Percentiles rank a stretch among this genome's conserved stretches.
These are phyloP conservation scores for Eucalyptus urophylla DNA, from an alignment of 345 rosid species.

Conservation along the genomic window DNA sequence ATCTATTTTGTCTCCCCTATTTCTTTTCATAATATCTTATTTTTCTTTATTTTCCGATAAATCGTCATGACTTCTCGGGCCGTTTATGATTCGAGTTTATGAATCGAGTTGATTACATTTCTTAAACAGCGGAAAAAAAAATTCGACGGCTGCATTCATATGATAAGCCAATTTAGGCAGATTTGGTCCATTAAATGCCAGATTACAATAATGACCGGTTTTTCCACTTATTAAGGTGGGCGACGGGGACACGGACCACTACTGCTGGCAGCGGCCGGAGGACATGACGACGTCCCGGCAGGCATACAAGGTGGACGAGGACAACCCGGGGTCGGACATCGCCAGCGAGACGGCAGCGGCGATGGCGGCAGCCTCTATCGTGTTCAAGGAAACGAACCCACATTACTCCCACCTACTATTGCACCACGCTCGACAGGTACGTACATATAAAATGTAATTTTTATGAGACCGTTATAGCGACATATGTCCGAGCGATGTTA, in stretches of 20 bases:
- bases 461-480: neutral
- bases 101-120: neutral
- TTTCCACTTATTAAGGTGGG: slow-evolving; percentile 39
- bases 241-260: slow-evolving; percentile 81
- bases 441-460: neutral
- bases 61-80: fast-evolving
- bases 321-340: slow-evolving; percentile 73
- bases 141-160: neutral
- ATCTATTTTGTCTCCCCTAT: neutral
- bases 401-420: slow-evolving; percentile 60
- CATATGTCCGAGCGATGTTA: neutral
- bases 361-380: slow-evolving; percentile 79
- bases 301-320: slow-evolving; percentile 58
- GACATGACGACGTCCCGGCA: slow-evolving; percentile 79
- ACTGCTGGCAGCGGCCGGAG: slow-evolving; percentile 97
- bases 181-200: neutral
- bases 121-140: neutral
- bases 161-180: neutral
- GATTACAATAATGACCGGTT: neutral
- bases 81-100: neutral
- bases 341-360: slow-evolving; percentile 85
- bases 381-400: slow-evolving; percentile 55
- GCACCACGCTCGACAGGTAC: slow-evolving; percentile 58
- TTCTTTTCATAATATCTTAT: neutral
- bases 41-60: neutral